Conservation (phyloP, 2,329 filamentous ascomycete species). For the Aotearoamyces nothofagi region DNA sequence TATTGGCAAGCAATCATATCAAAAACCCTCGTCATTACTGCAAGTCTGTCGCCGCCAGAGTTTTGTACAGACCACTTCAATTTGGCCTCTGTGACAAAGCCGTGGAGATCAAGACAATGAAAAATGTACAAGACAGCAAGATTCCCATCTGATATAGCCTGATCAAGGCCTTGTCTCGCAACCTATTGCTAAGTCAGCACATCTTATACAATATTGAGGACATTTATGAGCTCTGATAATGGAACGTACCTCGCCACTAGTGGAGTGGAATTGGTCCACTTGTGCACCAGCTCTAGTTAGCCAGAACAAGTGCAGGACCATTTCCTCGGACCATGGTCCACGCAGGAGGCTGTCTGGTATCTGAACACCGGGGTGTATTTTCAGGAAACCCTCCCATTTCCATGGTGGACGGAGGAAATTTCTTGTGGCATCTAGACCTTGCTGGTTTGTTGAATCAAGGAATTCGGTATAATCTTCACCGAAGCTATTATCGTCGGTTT, state of each 20-base stretch:
- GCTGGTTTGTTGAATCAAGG: no score
- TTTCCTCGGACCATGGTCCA: constrained; percentile 16
- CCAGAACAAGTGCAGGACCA: constrained; percentile 15
- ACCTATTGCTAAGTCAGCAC: no score
- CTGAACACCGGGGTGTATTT: constrained; percentile 4
- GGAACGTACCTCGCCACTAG: constrained; percentile 13
- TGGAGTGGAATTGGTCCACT: constrained; percentile 14
- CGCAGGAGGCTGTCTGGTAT: constrained; percentile 16
- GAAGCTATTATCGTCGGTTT: constrained; percentile 4
- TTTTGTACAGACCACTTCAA: no score
- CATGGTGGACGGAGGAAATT: not conserved
- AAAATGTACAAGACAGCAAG: constrained; percentile 3
- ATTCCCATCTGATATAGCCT: constrained; percentile 3
- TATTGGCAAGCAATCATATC: no score
- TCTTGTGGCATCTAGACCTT: no score
- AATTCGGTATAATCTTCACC: constrained; percentile 8
- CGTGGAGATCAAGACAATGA: constrained; percentile 1
- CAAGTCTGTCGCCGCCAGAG: no score
- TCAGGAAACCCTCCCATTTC: not conserved
- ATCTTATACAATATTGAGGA: no score
- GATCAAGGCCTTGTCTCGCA: constrained; percentile 2
- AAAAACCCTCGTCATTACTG: no score
- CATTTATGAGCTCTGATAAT: no score
- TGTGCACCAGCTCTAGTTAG: constrained; percentile 12
- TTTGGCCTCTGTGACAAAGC: no score